phyloP scores from a whole-genome alignment of 768 basidiomycete species.

The Amanita pseudoporphyria region DNA sequence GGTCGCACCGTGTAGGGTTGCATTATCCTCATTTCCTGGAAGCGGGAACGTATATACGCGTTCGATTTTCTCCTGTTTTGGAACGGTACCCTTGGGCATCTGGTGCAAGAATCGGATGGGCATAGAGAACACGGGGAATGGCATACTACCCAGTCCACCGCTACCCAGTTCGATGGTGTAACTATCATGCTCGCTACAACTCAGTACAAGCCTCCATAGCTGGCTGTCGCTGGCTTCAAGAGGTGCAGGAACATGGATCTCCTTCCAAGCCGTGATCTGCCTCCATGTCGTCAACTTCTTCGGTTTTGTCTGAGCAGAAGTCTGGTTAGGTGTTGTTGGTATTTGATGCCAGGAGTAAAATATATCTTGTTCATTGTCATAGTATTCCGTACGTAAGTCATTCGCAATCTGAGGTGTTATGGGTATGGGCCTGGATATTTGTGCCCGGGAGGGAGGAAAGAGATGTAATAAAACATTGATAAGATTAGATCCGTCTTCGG shows the following conservation, averaged over 20 bases:
- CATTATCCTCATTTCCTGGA: not conserved
- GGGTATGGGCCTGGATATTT: slow-evolving; percentile 33
- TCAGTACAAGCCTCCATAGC: slow-evolving; percentile 58
- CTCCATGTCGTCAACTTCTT: too few relatives aligned
- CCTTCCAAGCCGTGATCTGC: too few relatives aligned
- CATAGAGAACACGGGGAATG: slow-evolving; percentile 64
- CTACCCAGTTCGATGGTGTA: slow-evolving; percentile 33
- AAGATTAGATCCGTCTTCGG: too few relatives aligned
- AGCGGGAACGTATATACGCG: slow-evolving; percentile 32
- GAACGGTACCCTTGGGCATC: slow-evolving; percentile 17
- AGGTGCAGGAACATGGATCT: too few relatives aligned
- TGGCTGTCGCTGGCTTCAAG: slow-evolving; percentile 39
- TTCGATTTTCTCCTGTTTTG: slow-evolving; percentile 64
- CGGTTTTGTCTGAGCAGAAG: slow-evolving; percentile 30
- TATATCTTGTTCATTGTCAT: slow-evolving; percentile 46
- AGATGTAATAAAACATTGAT: too few relatives aligned
- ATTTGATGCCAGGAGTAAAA: slow-evolving; percentile 54
- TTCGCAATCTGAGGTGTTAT: slow-evolving; percentile 85
- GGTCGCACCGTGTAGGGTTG: not conserved
- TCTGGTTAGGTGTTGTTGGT: not conserved
- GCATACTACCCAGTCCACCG: slow-evolving; percentile 29
- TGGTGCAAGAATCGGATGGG: slow-evolving; percentile 39
- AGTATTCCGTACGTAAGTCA: slow-evolving; percentile 78
- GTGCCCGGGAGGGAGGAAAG: slow-evolving; percentile 56
- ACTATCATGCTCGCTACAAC: slow-evolving; percentile 17